Conservation (phyloP, 2,329 filamentous ascomycete genomes). For the Metarhizium sp. region DNA sequence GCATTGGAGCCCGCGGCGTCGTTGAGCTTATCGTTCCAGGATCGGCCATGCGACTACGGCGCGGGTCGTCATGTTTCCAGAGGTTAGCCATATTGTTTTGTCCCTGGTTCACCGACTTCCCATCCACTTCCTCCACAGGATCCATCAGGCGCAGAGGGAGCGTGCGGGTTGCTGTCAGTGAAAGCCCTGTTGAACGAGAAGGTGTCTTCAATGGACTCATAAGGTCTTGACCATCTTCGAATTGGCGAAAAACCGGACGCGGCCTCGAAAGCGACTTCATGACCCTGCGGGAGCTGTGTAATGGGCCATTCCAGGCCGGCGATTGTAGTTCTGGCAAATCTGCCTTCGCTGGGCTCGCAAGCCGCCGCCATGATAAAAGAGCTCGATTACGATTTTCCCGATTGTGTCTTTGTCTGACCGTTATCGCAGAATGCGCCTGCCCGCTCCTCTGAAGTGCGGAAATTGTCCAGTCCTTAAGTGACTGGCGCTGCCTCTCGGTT, state of each 20-base stretch:
- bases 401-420: constrained; percentile 21
- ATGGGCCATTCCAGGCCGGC: neutral
- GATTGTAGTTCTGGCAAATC: constrained; percentile 2
- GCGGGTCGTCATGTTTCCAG: neutral
- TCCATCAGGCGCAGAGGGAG: constrained; percentile 19
- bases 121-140: constrained; percentile 21
- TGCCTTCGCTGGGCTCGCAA: constrained; percentile 9
- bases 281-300: constrained; percentile 11
- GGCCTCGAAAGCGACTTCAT: constrained; percentile 17
- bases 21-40: constrained; percentile 9
- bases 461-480: constrained; percentile 27
- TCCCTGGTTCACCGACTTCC: constrained; percentile 10
- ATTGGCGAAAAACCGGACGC: constrained; percentile 14
- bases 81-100: neutral
- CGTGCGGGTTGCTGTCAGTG: constrained; percentile 25
- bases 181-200: constrained; percentile 35
- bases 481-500: constrained; percentile 20
- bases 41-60: neutral
- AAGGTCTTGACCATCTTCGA: constrained; percentile 11
- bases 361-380: constrained; percentile 22
- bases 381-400: constrained; percentile 21
- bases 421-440: constrained; percentile 26
- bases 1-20: constrained; percentile 14
- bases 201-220: constrained; percentile 28
- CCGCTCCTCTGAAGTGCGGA: constrained; percentile 26